These are phyloP conservation scores for Zychaea mexicana DNA, from an alignment of 371 early-diverging fungal genomes.

Conservation along the genomic window DNA sequence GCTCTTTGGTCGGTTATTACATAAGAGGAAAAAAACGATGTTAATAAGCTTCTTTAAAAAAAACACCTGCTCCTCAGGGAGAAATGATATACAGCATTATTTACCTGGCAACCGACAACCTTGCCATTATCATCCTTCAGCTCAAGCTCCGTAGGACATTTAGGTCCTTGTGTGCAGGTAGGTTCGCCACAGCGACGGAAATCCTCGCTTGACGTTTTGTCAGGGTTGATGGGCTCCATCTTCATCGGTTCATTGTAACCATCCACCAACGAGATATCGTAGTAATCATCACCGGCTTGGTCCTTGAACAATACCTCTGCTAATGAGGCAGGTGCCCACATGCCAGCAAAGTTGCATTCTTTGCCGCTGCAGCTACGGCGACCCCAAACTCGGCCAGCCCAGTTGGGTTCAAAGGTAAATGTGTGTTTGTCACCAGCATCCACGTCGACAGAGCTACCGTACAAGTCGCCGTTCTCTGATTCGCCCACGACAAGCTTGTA, in stretches of 20 bases:
- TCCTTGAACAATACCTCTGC: slow-evolving; percentile 35
- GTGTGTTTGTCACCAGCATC: slow-evolving; percentile 13
- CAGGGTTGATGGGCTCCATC: slow-evolving; percentile 28
- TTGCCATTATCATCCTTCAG: slow-evolving; percentile 31
- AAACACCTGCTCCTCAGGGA: too few relatives aligned
- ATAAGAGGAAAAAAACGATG: too few relatives aligned
- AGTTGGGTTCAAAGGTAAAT: slow-evolving; percentile 17
- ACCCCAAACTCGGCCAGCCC: slow-evolving; percentile 49
- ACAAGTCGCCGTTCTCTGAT: slow-evolving; percentile 17
- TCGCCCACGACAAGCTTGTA: slow-evolving; percentile 16
- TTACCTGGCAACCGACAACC: slow-evolving; percentile 29
- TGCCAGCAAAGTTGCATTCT: slow-evolving; percentile 31
- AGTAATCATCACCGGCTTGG: slow-evolving; percentile 24
- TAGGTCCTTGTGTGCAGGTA: slow-evolving; percentile 26
- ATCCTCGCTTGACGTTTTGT: neutral
- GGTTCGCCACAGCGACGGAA: slow-evolving; percentile 38
- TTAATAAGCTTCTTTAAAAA: too few relatives aligned
- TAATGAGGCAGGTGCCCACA: slow-evolving; percentile 31
- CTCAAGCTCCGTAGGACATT: slow-evolving; percentile 27
- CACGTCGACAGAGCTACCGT: slow-evolving; percentile 13
- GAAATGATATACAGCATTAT: neutral
- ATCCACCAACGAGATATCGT: slow-evolving; percentile 40
- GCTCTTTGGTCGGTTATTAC: too few relatives aligned
- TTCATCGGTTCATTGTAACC: slow-evolving; percentile 36
- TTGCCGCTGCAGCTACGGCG: slow-evolving; percentile 32